Evolutionary conservation across 768 basidiomycete species (phyloP).

Genomic region (Leucosporidium creatinivorum): DNA sequence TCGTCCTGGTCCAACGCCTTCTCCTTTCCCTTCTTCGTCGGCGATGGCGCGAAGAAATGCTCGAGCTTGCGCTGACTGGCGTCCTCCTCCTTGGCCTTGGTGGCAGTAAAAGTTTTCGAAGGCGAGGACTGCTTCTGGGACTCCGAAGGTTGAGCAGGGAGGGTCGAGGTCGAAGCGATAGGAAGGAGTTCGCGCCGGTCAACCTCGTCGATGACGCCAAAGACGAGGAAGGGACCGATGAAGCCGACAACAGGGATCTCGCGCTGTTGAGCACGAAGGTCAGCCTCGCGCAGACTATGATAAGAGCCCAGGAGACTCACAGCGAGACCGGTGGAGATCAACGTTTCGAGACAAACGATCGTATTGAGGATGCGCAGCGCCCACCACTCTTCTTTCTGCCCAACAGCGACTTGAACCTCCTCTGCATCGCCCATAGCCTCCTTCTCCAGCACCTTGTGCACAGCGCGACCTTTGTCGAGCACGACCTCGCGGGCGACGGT

Average conservation of each 20-base stretch:
- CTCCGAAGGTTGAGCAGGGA: neutral
- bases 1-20: neutral
- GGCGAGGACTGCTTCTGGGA: neutral
- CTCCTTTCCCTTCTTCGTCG: constrained; percentile 10
- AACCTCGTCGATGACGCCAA: constrained; percentile 59
- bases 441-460: constrained; percentile 70
- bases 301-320: constrained; percentile 7
- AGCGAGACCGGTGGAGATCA: constrained; percentile 38
- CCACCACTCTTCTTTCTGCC: constrained; percentile 64
- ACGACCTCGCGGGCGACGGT: constrained; percentile 50
- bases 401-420: constrained; percentile 51
- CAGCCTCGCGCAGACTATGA: too few relatives aligned
- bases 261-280: constrained; percentile 51
- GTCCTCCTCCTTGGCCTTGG: constrained; percentile 27
- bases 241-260: constrained; percentile 80
- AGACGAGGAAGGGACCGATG: constrained; percentile 56
- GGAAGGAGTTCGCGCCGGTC: constrained; percentile 42
- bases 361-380: constrained; percentile 68
- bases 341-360: constrained; percentile 55
- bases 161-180: constrained; percentile 1
- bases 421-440: constrained; percentile 55
- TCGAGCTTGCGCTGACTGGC: constrained; percentile 45
- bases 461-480: constrained; percentile 56
- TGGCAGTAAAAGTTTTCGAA: neutral
- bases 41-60: constrained; percentile 20